Evolutionary conservation across 495 filamentous ascomycete genomes (phyloP).

Genomic region (Penicillium antarcticum): DNA sequence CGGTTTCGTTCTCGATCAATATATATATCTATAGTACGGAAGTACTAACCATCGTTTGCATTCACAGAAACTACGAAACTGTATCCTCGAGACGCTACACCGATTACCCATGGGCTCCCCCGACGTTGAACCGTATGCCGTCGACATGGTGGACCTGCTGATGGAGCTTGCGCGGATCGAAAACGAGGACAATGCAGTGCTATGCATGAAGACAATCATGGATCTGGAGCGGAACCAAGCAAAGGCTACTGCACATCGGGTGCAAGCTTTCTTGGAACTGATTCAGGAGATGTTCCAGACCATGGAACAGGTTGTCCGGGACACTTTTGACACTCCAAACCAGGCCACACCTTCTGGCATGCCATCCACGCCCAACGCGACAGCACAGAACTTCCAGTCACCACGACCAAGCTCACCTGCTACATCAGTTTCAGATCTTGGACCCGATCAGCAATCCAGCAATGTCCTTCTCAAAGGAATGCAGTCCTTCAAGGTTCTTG

Average conservation of each 20-base stretch:
- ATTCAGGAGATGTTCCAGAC: slow-evolving; percentile 95
- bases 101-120: slow-evolving; percentile 77
- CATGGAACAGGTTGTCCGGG: slow-evolving; percentile 88
- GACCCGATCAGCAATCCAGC: slow-evolving; percentile 74
- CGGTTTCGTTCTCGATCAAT: not conserved
- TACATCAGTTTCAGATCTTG: slow-evolving; percentile 71
- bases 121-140: slow-evolving; percentile 84
- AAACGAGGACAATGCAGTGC: slow-evolving; percentile 96
- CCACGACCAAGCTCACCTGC: slow-evolving; percentile 88
- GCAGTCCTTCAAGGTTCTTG: slow-evolving; percentile 98
- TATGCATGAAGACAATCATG: slow-evolving; percentile 97
- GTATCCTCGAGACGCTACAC: slow-evolving; percentile 90
- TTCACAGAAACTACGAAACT: slow-evolving; percentile 78
- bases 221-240: slow-evolving; percentile 91
- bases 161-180: slow-evolving; percentile 85
- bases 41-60: slow-evolving; percentile 7
- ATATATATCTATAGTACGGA: not conserved
- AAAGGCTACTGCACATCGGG: slow-evolving; percentile 71
- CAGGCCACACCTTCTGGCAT: slow-evolving; percentile 62
- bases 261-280: slow-evolving; percentile 84
- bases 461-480: slow-evolving; percentile 83
- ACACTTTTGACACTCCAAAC: slow-evolving; percentile 79
- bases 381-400: slow-evolving; percentile 71
- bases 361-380: slow-evolving; percentile 74
- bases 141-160: slow-evolving; percentile 79